Evolutionary conservation across 2,329 filamentous ascomycete genomes (phyloP), one percentile per base, ranked within the genome.

Genomic region (Teratosphaeria epicoccoides): DNA sequence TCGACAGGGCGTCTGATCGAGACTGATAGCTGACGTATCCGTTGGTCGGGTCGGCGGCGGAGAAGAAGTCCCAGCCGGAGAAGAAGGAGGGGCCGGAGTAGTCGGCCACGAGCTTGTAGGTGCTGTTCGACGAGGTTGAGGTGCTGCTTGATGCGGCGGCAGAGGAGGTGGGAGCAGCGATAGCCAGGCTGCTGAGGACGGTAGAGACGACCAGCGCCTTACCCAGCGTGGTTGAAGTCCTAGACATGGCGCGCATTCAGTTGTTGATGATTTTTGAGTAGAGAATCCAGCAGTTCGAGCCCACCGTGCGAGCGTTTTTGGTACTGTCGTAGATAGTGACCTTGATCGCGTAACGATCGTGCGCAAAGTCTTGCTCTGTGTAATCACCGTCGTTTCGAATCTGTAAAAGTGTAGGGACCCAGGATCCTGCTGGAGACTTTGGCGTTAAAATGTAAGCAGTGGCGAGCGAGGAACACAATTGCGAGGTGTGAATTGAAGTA

Each of bases 41-140:
- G 46, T 71, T 61, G 2, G 74, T 76, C 0, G 73, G 74, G 53
- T 76, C 74, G 0, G 59, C 45, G 17, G 57, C 68, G 22, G 67
- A 69, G 59, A 70, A 75, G 56, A 73, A 71, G 43, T 70, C 64
- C 59, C 76, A 76, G 28, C 58, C 60, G 54, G 69, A 63, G 56
- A 74, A 76, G 63, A 75, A 76, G 49, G 65, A 68, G 4, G 63
- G 7, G 29, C 62, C 63, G 20, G 57, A 56, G 49, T 63, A 62
- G 37, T 65, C 56, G 24, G 63, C 61, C 10, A 61, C 56, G 3
- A 68, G 59, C 26, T 55, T 57, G 58, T 67, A 68, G 7, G 43
- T 49, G 28, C 48, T 20, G 12, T 37, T 14, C 11, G 29, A 37
- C 11, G 44, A 24, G 17, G 43, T 12, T 3, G 43, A 46, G 9